Conservation (phyloP, 345 rosid species). For the Cardamine occulta region DNA sequence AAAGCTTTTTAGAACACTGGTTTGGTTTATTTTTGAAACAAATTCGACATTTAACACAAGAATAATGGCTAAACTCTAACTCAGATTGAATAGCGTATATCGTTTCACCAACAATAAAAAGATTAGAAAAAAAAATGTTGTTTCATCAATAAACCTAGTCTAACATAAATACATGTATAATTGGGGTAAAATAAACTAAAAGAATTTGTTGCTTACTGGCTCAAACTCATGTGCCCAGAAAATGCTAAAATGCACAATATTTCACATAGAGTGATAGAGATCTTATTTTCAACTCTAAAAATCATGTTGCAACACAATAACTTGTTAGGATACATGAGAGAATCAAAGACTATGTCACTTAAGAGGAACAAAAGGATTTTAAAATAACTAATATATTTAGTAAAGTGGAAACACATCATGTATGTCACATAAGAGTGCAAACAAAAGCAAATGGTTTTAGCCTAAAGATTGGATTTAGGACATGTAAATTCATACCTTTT, state of each 20-base stretch:
- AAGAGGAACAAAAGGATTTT: neutral
- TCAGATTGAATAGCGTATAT: neutral
- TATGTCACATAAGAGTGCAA: neutral
- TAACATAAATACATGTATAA: neutral
- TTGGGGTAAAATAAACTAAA: neutral
- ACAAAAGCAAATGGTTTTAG: neutral
- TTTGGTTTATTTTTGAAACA: neutral
- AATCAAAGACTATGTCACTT: neutral
- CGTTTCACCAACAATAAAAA: too few relatives aligned
- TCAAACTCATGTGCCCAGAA: neutral
- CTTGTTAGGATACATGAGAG: neutral
- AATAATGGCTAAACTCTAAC: neutral
- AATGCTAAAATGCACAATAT: neutral
- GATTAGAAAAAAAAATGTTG: neutral
- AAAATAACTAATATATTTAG: neutral
- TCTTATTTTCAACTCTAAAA: neutral
- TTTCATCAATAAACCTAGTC: neutral
- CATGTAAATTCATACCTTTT: slow-evolving; percentile 7
- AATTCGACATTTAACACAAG: neutral
- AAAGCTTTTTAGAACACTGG: neutral
- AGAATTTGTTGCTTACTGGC: neutral
- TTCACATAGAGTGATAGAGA: neutral
- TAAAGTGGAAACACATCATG: neutral
- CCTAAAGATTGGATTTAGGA: slow-evolving; percentile 8
- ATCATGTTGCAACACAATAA: neutral